These are phyloP conservation scores for Aspergillus fischeri DNA, from an alignment of 2,329 filamentous ascomycete species.

Conservation along the genomic window DNA sequence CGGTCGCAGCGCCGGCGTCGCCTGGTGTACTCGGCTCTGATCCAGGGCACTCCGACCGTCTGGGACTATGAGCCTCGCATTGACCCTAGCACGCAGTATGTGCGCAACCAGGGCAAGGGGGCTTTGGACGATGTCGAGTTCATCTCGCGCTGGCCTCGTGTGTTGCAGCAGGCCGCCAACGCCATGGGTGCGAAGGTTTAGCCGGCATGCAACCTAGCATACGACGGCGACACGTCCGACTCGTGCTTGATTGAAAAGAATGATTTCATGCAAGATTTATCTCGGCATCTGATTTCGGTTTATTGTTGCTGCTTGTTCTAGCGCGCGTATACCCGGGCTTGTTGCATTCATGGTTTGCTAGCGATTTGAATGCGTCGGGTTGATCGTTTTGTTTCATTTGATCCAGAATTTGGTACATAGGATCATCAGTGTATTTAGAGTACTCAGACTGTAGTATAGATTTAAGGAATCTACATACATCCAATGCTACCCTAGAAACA, in stretches of 20 bases:
- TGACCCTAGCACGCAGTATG: conserved; percentile 60
- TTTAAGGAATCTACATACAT: neutral
- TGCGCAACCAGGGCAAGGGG: conserved; percentile 55
- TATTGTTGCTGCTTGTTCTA: conserved; percentile 1
- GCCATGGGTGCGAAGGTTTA: conserved; percentile 14
- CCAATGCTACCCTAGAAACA: too few species aligned
- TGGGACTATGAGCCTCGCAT: conserved; percentile 78
- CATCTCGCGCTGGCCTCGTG: conserved; percentile 40
- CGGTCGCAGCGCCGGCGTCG: conserved; percentile 73
- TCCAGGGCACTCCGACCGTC: conserved; percentile 67
- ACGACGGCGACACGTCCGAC: neutral
- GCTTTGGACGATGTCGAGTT: conserved; percentile 39
- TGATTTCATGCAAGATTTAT: conserved; percentile 4
- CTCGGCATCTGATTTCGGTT: conserved; percentile 5
- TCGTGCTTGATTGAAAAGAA: neutral
- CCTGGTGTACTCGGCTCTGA: conserved; percentile 75
- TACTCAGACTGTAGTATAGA: neutral
- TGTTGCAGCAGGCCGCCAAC: conserved; percentile 31
- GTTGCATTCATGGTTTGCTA: neutral
- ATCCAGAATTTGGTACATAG: conserved; percentile 4
- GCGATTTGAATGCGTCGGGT: neutral
- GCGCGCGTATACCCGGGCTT: conserved; percentile 1
- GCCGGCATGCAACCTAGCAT: neutral
- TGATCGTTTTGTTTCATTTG: neutral
- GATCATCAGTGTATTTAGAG: neutral